Base-by-base conservation (phyloP, 495 filamentous ascomycete species). In the Bacidia rubella region DNA sequence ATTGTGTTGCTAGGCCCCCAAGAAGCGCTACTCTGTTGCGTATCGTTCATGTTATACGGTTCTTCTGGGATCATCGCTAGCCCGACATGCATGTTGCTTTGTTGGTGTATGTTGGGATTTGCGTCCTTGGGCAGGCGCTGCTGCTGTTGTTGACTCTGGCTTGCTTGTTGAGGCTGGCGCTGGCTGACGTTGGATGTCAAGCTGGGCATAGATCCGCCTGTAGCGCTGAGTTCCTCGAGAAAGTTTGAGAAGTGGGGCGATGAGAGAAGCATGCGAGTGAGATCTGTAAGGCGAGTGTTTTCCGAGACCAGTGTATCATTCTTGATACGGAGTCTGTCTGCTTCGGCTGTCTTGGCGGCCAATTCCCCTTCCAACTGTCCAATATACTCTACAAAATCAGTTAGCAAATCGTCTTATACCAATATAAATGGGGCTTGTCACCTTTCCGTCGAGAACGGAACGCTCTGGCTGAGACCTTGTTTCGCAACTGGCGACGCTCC, bases 401-500 rank as follows among this genome's bases (percentile, higher is more conserved):
- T 15, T 49, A 44, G 7, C 15, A 9, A n/a, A n/a, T n/a, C n/a
- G n/a, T n/a, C n/a, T n/a, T n/a, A n/a, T n/a, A n/a, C n/a, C n/a
- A n/a, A n/a, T n/a, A n/a, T n/a, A n/a, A n/a, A n/a, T n/a, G n/a
- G n/a, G n/a, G n/a, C 21, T 53, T 47, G 50, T 62, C 78, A 96
- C 92, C 90, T 74, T 99, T 99, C 69, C 92, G 81, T 57, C 92
- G 75, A 23, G 87, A 93, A 29, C 92, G 83, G 79, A 99, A 99
- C 39, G 89, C 90, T 52, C 92, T 81, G 54, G 92, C 92, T 35
- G 92, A 99, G 10, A 99, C 92, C 68, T 99, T 99, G 74, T 99
- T 99, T 41, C 92, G 79, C 3, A 99, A 69, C 66, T 97, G 92
- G 35, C 92, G 80, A 38, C 92, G 80, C 69, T 96, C 87, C 66